phyloP scores from a whole-genome alignment of 352 stramenopile genomes.

The Globisporangium viniferum region DNA sequence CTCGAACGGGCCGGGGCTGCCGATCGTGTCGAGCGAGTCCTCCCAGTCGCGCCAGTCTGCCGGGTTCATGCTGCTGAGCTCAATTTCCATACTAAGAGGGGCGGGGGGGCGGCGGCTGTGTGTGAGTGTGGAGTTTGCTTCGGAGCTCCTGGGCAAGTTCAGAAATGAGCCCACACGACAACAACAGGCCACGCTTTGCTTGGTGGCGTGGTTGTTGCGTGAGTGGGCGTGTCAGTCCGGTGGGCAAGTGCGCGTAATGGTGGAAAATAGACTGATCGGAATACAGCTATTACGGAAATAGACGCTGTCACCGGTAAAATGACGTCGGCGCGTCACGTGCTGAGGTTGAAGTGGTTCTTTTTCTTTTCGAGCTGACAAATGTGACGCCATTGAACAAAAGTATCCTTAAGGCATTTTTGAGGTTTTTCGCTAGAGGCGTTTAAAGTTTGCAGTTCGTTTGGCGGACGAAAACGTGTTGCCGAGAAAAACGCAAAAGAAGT shows the following conservation, averaged over 20 bases:
- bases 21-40: constrained; percentile 34
- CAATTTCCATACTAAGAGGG: constrained; percentile 12
- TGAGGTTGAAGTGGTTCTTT: constrained; percentile 26
- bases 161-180: constrained; percentile 19
- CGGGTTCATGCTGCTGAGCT: constrained; percentile 20
- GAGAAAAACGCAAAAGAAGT: too few species aligned
- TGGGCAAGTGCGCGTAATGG: background rate
- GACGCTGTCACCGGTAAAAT: constrained; percentile 23
- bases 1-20: constrained; percentile 29
- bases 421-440: too few species aligned
- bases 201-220: background rate
- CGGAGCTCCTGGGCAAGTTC: constrained; percentile 13
- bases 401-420: too few species aligned
- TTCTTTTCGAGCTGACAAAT: background rate
- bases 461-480: too few species aligned
- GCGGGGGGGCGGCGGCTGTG: background rate
- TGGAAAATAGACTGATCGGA: background rate
- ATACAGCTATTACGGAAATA: constrained; percentile 12
- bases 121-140: background rate
- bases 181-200: background rate
- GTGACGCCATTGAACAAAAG: too few species aligned
- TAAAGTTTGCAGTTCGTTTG: too few species aligned
- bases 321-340: constrained; percentile 28
- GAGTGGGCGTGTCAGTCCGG: constrained; percentile 1
- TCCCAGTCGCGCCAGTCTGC: constrained; percentile 44